These are phyloP conservation scores for Coemansia biformis DNA, from an alignment of 192 early-diverging fungal genomes.

Conservation along the genomic window DNA sequence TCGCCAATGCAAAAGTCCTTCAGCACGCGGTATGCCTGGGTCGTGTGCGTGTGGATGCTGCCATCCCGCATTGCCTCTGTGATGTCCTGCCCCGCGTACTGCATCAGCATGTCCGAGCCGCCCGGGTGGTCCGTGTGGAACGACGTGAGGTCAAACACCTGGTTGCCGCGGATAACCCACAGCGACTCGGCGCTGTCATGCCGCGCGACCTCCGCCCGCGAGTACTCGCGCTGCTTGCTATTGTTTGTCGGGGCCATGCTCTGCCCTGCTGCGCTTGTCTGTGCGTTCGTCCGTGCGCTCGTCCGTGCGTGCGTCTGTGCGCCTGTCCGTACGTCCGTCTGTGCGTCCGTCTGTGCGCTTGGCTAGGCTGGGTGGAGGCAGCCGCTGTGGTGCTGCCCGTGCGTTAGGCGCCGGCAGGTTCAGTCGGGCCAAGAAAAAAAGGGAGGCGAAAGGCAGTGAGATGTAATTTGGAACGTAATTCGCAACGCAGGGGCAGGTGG, in stretches of 20 bases:
- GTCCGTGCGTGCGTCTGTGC: no score
- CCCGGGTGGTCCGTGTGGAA: slow-evolving; percentile 92
- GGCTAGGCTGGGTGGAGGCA: no score
- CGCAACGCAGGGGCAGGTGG: no score
- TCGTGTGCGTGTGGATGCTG: slow-evolving; percentile 71
- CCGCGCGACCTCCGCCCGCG: slow-evolving; percentile 61
- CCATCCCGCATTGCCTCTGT: slow-evolving; percentile 72
- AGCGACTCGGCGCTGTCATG: slow-evolving; percentile 68
- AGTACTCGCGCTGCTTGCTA: slow-evolving; percentile 50
- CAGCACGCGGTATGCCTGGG: slow-evolving; percentile 81
- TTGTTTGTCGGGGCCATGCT: slow-evolving; percentile 1
- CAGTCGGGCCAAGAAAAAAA: not conserved
- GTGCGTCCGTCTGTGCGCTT: slow-evolving; percentile 3
- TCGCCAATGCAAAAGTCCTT: slow-evolving; percentile 76
- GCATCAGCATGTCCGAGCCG: slow-evolving; percentile 80
- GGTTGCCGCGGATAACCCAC: slow-evolving; percentile 76
- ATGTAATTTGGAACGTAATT: no score
- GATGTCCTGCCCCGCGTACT: slow-evolving; percentile 85
- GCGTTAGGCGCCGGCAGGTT: no score
- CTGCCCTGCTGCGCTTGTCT: no score
- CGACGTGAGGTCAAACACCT: slow-evolving; percentile 83
- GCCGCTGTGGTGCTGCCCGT: no score
- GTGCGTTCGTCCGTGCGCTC: no score
- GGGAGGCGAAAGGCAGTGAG: no score
- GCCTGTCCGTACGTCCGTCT: no score